Conservation (phyloP, 306 rosid genomes). For the Ormosia semicastrata region DNA sequence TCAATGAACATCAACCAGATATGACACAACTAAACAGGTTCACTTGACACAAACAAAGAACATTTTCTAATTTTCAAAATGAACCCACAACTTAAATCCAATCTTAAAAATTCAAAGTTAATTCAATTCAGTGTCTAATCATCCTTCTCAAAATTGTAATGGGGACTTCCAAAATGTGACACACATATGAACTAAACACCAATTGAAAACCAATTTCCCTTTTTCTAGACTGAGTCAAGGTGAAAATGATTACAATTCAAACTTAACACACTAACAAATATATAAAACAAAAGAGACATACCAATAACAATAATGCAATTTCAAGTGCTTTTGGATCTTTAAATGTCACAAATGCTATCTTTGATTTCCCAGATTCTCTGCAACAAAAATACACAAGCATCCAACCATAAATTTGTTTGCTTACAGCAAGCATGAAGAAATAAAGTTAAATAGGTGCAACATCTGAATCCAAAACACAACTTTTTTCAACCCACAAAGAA, state of each 20-base stretch:
- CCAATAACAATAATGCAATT: constrained; percentile 86
- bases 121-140: background rate
- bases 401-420: constrained; percentile 1
- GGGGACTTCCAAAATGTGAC: background rate
- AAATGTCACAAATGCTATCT: constrained; percentile 89
- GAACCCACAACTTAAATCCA: background rate
- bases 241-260: background rate
- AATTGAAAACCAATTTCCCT: background rate
- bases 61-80: background rate
- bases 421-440: background rate
- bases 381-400: constrained; percentile 34
- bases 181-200: background rate
- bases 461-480: no score
- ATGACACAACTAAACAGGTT: background rate
- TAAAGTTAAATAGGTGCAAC: no score
- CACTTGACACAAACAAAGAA: background rate
- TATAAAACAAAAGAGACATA: constrained; percentile 27
- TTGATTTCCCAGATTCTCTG: constrained; percentile 73
- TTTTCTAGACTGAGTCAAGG: background rate
- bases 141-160: background rate
- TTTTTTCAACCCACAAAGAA: no score
- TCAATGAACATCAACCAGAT: background rate
- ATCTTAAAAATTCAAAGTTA: background rate
- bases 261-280: constrained; percentile 10
- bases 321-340: constrained; percentile 92